Evolutionary conservation across 345 rosid species (phyloP).

Genomic region (Populus davidiana): DNA sequence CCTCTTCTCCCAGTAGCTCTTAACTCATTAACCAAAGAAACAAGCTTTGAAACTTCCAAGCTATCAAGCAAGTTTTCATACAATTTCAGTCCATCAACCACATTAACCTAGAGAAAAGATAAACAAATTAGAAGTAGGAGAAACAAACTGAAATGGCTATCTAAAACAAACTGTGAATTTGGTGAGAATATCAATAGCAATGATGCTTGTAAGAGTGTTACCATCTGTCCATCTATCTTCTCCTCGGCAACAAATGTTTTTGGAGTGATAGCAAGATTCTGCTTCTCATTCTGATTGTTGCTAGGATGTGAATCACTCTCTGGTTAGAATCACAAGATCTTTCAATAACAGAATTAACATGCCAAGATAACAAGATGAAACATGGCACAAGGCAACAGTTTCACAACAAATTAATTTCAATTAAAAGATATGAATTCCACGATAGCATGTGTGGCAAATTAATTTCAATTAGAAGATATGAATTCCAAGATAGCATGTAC

Average conservation of each 20-base stretch:
- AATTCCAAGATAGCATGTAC: too few relatives aligned
- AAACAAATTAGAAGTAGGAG: constrained; percentile 5
- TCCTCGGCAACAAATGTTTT: constrained; percentile 63
- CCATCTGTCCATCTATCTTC: constrained; percentile 70
- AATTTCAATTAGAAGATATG: too few relatives aligned
- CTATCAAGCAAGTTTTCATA: constrained; percentile 57
- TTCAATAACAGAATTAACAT: neutral
- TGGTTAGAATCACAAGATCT: constrained; percentile 24
- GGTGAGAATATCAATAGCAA: neutral
- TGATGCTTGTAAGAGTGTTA: constrained; percentile 25
- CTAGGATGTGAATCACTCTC: constrained; percentile 39
- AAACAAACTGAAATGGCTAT: neutral
- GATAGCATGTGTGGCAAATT: neutral
- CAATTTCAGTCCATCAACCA: constrained; percentile 83
- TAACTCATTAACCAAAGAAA: constrained; percentile 67
- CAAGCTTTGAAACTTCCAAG: constrained; percentile 57
- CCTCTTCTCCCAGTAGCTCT: constrained; percentile 76
- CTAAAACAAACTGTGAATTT: neutral
- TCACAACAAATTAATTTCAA: neutral
- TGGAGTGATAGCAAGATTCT: constrained; percentile 37
- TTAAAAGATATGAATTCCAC: neutral
- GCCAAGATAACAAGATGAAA: neutral
- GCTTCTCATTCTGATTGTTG: constrained; percentile 44
- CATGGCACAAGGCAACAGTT: neutral
- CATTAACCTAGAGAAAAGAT: constrained; percentile 61